Evolutionary conservation across 139 green algal genomes (phyloP).

Genomic region (Tetradesmus obliquus): DNA sequence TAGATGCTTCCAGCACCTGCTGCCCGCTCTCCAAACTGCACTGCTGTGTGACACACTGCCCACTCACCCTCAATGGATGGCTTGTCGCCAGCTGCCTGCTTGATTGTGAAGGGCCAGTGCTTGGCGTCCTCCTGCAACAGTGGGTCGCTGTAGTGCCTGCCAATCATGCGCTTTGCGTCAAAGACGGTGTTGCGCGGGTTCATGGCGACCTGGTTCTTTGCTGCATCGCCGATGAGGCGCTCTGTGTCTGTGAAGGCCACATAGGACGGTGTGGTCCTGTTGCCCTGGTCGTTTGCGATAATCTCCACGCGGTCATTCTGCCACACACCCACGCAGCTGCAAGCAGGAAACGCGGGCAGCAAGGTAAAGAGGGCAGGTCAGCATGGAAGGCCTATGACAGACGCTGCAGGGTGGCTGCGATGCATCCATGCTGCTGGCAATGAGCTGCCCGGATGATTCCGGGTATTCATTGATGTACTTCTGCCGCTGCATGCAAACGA

Average conservation of each 20-base stretch:
- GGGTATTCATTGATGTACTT: neutral
- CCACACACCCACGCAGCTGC: slow-evolving; percentile 82
- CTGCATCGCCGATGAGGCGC: slow-evolving; percentile 95
- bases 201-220: slow-evolving; percentile 96
- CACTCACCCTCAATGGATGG: slow-evolving; percentile 82
- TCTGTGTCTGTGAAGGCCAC: slow-evolving; percentile 98
- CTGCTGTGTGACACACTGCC: neutral
- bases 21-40: no score
- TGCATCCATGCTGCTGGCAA: neutral
- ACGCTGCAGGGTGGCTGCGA: neutral
- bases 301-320: slow-evolving; percentile 95
- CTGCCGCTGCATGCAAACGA: neutral
- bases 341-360: slow-evolving; percentile 72
- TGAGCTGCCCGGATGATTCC: neutral
- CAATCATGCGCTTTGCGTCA: slow-evolving; percentile 98
- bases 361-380: neutral
- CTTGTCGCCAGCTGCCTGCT: slow-evolving; percentile 85
- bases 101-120: slow-evolving; percentile 90
- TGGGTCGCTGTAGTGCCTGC: slow-evolving; percentile 88
- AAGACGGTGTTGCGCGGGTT: slow-evolving; percentile 79
- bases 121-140: slow-evolving; percentile 94
- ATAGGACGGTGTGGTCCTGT: slow-evolving; percentile 96
- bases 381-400: neutral
- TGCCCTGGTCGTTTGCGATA: slow-evolving; percentile 94
- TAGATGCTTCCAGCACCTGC: neutral